Evolutionary conservation across 306 rosid species (phyloP), one percentile per base, ranked within the genome.

Genomic region (Hippophae gyantsensis): DNA sequence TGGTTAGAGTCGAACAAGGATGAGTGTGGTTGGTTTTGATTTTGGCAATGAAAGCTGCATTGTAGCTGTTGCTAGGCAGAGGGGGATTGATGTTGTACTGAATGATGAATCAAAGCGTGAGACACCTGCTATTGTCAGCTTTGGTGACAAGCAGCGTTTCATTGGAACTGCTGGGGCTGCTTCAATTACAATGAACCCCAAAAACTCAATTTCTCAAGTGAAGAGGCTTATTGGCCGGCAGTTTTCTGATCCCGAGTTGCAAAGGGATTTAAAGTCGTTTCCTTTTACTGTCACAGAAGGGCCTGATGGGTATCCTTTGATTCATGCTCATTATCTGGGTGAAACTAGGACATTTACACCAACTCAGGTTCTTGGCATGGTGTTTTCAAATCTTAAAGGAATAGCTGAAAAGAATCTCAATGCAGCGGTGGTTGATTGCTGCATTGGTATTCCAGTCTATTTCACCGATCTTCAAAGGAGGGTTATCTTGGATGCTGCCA

Each of bases 11-110:
- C 50, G 25, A 26, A 63, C 69, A 44, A 84, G 79, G 59, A 93
- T 93, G 99, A 93, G 99, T 26, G 95, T 93, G 58, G 99, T 93
- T 2, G 99, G 99, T 45, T 93, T 93, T 77, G 99, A 93, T 77
- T 75, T 93, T 8, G 99, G 99, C 50, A 93, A 88, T 7, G 99
- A 93, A 79, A 93, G 93, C 71, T 71, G 99, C 82, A 84, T 93
- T 66, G 95, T 93, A 27, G 99, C 96, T 5, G 97, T 88, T 49
- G 99, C 95, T 6, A 86, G 95, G 75, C 99, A 88, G 69, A 83
- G 97, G 41, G 99, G 97, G 50, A 88, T 93, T 43, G 99, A 88
- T 74, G 97, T 93, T 26, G 94, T 93, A 52, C 90, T 93, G 58
- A 93, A 93, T 42, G 99, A 93, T 57, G 99, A 88, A 71, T 93